Conservation (phyloP, 1,284 basidiomycete species). For the Hymenochaete sp. region DNA sequence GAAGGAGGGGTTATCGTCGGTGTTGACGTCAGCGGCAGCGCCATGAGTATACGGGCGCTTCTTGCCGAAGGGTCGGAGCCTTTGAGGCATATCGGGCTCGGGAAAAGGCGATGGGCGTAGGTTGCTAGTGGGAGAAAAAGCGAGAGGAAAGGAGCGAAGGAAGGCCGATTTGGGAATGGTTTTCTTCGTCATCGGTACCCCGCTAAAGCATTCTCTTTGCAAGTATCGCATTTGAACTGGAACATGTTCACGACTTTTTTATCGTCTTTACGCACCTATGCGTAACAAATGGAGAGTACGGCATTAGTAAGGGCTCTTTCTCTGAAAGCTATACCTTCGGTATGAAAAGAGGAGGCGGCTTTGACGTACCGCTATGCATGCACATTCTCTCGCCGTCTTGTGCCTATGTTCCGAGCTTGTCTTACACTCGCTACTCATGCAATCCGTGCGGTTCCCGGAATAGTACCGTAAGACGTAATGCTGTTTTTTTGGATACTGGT, state of each 20-base stretch:
- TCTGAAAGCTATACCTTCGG: neutral
- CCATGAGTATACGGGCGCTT: too few relatives aligned
- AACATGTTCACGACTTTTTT: conserved; percentile 40
- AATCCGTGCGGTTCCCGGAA: conserved; percentile 49
- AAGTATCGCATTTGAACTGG: conserved; percentile 41
- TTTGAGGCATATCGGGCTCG: too few relatives aligned
- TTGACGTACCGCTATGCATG: conserved; percentile 34
- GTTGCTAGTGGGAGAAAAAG: too few relatives aligned
- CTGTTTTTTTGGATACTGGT: conserved; percentile 24
- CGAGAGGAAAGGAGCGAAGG: too few relatives aligned
- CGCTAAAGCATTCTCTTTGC: conserved; percentile 29
- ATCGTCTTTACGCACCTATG: conserved; percentile 33
- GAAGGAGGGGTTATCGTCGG: too few relatives aligned
- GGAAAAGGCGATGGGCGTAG: too few relatives aligned
- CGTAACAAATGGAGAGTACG: neutral
- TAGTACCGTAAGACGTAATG: conserved; percentile 57
- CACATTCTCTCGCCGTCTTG: conserved; percentile 40
- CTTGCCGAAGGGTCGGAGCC: too few relatives aligned
- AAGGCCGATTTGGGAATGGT: too few relatives aligned
- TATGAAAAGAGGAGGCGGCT: neutral
- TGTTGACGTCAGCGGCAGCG: too few relatives aligned
- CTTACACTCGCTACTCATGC: conserved; percentile 40
- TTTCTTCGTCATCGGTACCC: conserved; percentile 27
- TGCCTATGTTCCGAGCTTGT: conserved; percentile 48
- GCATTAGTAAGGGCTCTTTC: neutral